Percentiles rank a stretch among this genome's conserved stretches.
phyloP scores from a whole-genome alignment of 176 grass and related monocot species.

The Urochloa ruziziensis region DNA sequence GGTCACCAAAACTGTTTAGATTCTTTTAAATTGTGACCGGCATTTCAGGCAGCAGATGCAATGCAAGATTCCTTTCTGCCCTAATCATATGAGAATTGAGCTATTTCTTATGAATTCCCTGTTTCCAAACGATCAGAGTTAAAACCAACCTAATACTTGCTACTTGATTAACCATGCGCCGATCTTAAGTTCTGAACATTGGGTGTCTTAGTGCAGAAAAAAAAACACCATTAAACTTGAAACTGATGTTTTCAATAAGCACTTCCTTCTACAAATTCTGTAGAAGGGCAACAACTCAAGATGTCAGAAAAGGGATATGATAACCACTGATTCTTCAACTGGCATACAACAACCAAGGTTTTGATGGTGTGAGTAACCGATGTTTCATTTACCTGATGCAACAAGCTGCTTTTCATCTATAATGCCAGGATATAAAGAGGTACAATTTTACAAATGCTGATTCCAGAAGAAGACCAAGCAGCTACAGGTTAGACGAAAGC shows the following conservation, averaged over 20 bases:
- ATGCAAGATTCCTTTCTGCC: too few relatives aligned
- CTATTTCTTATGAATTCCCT: too few relatives aligned
- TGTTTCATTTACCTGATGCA: slow-evolving; percentile 1
- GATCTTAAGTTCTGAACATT: background rate
- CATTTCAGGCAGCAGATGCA: too few relatives aligned
- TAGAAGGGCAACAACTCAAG: background rate
- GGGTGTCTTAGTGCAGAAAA: background rate
- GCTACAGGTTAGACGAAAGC: slow-evolving; percentile 25
- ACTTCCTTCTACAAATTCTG: background rate
- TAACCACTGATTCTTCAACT: background rate
- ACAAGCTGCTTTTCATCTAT: background rate
- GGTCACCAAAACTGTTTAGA: too few relatives aligned
- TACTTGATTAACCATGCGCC: background rate
- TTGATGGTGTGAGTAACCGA: background rate
- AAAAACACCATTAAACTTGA: background rate
- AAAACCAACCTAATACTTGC: background rate
- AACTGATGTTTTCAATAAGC: background rate
- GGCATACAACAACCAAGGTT: background rate
- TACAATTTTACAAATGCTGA: background rate
- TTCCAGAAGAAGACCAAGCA: slow-evolving; percentile 15
- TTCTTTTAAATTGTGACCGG: too few relatives aligned
- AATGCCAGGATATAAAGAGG: background rate
- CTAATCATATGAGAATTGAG: too few relatives aligned
- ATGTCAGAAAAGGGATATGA: background rate
- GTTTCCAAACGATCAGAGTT: too few relatives aligned